These are phyloP conservation scores for Groenewaldozyma tartarivorans DNA, from an alignment of 805 yeast species.

Conservation along the genomic window DNA sequence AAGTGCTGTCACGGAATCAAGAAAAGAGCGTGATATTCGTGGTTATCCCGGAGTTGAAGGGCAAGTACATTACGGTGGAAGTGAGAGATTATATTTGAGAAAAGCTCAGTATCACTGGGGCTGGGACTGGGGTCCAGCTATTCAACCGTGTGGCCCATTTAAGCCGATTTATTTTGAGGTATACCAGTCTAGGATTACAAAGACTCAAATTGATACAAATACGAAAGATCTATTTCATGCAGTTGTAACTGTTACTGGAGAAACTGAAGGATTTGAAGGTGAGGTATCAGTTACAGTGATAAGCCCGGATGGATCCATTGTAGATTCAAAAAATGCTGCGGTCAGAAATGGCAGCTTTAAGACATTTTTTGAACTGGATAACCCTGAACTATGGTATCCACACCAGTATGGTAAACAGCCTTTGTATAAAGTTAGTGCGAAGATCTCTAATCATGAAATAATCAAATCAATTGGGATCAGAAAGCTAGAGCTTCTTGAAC, in stretches of 20 bases:
- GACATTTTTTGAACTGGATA: neutral
- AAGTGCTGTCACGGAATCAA: slow-evolving; percentile 6
- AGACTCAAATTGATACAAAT: slow-evolving; percentile 2
- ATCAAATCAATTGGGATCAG: slow-evolving; percentile 31
- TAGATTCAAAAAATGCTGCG: neutral
- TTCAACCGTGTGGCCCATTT: slow-evolving; percentile 38
- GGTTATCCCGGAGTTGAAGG: slow-evolving; percentile 5
- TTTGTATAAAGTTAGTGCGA: slow-evolving; percentile 3
- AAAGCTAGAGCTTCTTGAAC: slow-evolving; percentile 33
- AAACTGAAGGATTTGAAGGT: neutral
- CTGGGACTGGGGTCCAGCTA: slow-evolving; percentile 47
- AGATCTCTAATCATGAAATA: neutral
- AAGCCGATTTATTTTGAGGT: slow-evolving; percentile 28
- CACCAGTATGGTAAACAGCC: slow-evolving; percentile 7
- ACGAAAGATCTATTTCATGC: neutral
- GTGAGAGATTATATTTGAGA: slow-evolving; percentile 33
- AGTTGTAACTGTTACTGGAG: neutral
- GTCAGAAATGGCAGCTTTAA: neutral
- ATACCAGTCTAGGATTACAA: slow-evolving; percentile 8
- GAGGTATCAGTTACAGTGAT: neutral
- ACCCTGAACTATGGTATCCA: slow-evolving; percentile 9
- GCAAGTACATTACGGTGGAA: slow-evolving; percentile 3
- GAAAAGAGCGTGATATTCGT: slow-evolving; percentile 7
- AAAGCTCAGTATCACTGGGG: slow-evolving; percentile 49
- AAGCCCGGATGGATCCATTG: neutral